Percentiles rank a stretch among this genome's conserved stretches.
Evolutionary conservation across 352 stramenopile genomes (phyloP).

Genomic region (Phytopythium oedochilum): DNA sequence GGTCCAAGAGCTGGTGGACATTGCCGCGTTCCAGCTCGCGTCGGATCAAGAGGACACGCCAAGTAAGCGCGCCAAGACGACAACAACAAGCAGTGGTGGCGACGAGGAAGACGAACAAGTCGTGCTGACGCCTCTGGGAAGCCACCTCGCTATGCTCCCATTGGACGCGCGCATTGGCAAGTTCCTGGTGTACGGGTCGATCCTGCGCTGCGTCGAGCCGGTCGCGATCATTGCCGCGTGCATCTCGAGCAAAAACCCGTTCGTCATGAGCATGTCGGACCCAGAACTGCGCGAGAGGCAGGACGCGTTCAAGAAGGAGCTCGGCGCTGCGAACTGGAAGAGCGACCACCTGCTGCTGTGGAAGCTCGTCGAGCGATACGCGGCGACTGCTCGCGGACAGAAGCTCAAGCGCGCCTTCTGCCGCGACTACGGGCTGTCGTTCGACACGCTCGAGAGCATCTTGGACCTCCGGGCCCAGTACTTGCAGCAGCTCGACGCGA

Average conservation of each 20-base stretch:
- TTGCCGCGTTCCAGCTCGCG: conserved; percentile 78
- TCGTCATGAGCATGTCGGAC: conserved; percentile 69
- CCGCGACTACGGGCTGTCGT: conserved; percentile 68
- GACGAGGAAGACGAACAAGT: conserved; percentile 57
- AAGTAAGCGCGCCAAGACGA: conserved; percentile 7
- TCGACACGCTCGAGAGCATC: conserved; percentile 90
- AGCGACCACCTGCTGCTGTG: conserved; percentile 79
- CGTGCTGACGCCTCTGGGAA: conserved; percentile 92
- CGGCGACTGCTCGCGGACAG: conserved; percentile 23
- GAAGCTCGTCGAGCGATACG: conserved; percentile 79
- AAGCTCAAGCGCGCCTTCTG: conserved; percentile 63
- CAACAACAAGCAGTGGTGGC: conserved; percentile 1
- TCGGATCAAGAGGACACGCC: conserved; percentile 2
- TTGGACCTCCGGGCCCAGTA: conserved; percentile 89
- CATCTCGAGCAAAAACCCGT: conserved; percentile 77
- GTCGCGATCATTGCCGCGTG: conserved; percentile 80
- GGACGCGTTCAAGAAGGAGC: conserved; percentile 61
- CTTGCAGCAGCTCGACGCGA: conserved; percentile 65
- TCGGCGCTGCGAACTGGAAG: conserved; percentile 49
- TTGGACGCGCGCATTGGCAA: conserved; percentile 86
- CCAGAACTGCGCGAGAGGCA: conserved; percentile 49
- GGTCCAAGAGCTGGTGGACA: conserved; percentile 87
- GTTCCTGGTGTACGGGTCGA: conserved; percentile 85
- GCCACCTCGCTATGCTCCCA: conserved; percentile 75
- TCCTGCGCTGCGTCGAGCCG: conserved; percentile 78